phyloP scores from a whole-genome alignment of 2,329 filamentous ascomycete species.

The Blastomyces parvus region DNA sequence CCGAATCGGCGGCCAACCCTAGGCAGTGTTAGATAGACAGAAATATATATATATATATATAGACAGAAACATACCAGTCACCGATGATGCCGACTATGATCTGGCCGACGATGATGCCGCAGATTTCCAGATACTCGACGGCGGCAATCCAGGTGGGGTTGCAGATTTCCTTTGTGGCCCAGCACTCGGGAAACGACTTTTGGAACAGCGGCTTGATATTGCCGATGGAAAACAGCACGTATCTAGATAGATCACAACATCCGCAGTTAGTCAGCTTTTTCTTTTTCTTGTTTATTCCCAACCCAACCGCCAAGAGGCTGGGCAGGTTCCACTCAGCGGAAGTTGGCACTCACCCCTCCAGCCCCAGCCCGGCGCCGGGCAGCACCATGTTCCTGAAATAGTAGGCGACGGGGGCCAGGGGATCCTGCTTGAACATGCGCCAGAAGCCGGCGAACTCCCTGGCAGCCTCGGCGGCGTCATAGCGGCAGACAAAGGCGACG shows the following conservation, averaged over 20 bases:
- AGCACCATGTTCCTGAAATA: conserved; percentile 88
- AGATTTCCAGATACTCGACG: conserved; percentile 84
- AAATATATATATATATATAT: too few species aligned
- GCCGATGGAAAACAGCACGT: conserved; percentile 93
- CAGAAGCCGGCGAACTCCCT: conserved; percentile 60
- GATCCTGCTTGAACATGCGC: conserved; percentile 75
- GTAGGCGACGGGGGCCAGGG: conserved; percentile 70
- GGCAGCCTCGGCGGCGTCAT: conserved; percentile 60
- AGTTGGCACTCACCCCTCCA: conserved; percentile 56
- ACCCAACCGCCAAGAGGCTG: too few species aligned
- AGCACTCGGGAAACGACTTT: conserved; percentile 67
- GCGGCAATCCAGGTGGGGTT: conserved; percentile 69
- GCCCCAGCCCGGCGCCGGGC: conserved; percentile 79
- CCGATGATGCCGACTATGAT: conserved; percentile 72
- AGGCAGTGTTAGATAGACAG: too few species aligned
- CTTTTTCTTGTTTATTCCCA: too few species aligned
- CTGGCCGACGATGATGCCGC: conserved; percentile 91
- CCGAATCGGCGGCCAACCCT: conserved; percentile 89
- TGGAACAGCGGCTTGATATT: conserved; percentile 78
- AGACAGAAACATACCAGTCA: conserved; percentile 45
- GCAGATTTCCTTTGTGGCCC: conserved; percentile 59
- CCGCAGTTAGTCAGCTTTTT: neutral
- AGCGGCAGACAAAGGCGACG: conserved; percentile 62
- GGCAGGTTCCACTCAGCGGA: too few species aligned
- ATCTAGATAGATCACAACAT: conserved; percentile 41